Conservation (phyloP, 257 asterid species). For the Dorcoceras hygrometricum region DNA sequence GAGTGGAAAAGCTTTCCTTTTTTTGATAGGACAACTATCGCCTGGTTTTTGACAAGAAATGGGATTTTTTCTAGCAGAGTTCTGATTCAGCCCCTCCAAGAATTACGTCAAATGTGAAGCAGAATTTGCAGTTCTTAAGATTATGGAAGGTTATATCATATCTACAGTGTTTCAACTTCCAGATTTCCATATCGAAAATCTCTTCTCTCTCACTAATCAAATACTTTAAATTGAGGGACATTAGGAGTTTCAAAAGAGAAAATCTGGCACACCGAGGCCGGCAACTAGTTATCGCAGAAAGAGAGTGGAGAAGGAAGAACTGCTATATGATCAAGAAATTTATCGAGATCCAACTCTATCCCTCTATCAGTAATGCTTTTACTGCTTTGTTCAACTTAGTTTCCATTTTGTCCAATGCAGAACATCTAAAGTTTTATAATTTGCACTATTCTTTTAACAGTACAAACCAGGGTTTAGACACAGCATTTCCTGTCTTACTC, state of each 20-base stretch:
- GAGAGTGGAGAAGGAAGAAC: conserved; percentile 79
- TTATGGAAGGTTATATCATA: conserved; percentile 62
- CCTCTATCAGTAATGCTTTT: conserved; percentile 66
- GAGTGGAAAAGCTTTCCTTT: not conserved
- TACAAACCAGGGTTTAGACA: conserved; percentile 74
- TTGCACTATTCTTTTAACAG: conserved; percentile 39
- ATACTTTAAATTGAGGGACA: conserved; percentile 23
- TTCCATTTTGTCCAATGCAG: conserved; percentile 17
- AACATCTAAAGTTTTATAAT: conserved; percentile 19
- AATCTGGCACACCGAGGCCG: conserved; percentile 64
- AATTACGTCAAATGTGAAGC: conserved; percentile 90
- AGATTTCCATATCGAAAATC: conserved; percentile 12
- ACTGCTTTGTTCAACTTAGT: conserved; percentile 29
- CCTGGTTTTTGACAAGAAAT: conserved; percentile 20
- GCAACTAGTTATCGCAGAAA: conserved; percentile 86
- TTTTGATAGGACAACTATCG: not conserved
- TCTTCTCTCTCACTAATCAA: conserved; percentile 16
- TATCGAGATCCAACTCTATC: conserved; percentile 81
- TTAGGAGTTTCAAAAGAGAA: conserved; percentile 75
- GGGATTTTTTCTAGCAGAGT: conserved; percentile 40
- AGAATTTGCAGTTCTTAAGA: conserved; percentile 74
- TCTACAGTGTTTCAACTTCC: conserved; percentile 7
- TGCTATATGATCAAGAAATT: conserved; percentile 67
- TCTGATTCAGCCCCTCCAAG: conserved; percentile 74
- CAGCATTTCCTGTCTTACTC: conserved; percentile 81